Percentiles rank a stretch among this genome's conserved stretches.
Evolutionary conservation across 768 basidiomycete species (phyloP).

Genomic region (Amanita polypyramis): DNA sequence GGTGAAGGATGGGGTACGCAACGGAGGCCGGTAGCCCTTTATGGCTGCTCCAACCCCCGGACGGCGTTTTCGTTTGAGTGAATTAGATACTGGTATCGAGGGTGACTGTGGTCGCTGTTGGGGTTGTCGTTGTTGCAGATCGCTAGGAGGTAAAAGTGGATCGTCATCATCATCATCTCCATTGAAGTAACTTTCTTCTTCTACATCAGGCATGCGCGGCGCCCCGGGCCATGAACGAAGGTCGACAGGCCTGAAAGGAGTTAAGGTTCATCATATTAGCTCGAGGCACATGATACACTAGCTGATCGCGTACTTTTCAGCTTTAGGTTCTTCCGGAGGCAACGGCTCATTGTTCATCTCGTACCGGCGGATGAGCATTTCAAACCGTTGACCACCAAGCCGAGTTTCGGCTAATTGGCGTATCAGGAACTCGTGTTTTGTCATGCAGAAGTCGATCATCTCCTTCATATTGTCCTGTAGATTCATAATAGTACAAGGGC

Average conservation of each 20-base stretch:
- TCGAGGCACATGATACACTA: not conserved
- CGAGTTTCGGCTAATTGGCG: slow-evolving; percentile 50
- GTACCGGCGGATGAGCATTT: slow-evolving; percentile 66
- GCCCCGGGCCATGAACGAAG: slow-evolving; percentile 33
- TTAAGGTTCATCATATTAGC: slow-evolving; percentile 10
- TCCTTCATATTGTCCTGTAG: slow-evolving; percentile 81
- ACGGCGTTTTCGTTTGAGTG: slow-evolving; percentile 52
- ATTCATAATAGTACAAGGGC: slow-evolving; percentile 2
- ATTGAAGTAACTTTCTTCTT: slow-evolving; percentile 94
- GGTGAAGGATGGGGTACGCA: slow-evolving; percentile 43
- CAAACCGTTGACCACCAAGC: slow-evolving; percentile 58
- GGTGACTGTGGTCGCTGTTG: slow-evolving; percentile 28
- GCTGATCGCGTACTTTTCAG: slow-evolving; percentile 34
- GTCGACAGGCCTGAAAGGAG: slow-evolving; percentile 24
- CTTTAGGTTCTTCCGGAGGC: slow-evolving; percentile 37
- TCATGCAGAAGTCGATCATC: slow-evolving; percentile 77
- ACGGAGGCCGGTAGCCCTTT: slow-evolving; percentile 36
- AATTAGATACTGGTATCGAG: slow-evolving; percentile 23
- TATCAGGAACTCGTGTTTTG: slow-evolving; percentile 55
- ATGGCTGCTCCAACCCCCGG: slow-evolving; percentile 28
- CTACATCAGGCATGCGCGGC: slow-evolving; percentile 49
- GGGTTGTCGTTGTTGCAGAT: slow-evolving; percentile 13
- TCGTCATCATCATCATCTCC: slow-evolving; percentile 62
- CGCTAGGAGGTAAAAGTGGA: slow-evolving; percentile 24
- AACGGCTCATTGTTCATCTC: slow-evolving; percentile 88